A percentile compares a stretch with the other conserved stretches of the same genome.
Evolutionary conservation across 1,284 basidiomycete species (phyloP).

Genomic region (Bondarzewia mesenterica): DNA sequence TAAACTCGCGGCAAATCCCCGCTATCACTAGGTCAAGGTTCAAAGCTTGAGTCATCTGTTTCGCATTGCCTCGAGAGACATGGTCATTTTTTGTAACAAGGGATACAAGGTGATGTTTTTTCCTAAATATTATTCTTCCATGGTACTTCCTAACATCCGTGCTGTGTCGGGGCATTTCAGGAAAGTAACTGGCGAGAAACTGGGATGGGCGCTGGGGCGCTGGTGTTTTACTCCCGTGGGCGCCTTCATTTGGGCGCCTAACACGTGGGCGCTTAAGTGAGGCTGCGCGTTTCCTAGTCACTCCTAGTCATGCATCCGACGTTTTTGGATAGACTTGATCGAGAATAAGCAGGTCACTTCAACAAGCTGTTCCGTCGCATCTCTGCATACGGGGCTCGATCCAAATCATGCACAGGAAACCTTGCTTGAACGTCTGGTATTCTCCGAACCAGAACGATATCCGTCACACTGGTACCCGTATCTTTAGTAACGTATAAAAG

Average conservation of each 20-base stretch:
- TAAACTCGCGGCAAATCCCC: no score
- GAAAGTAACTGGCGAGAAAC: neutral
- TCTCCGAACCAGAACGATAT: neutral
- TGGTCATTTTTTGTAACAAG: no score
- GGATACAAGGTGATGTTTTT: no score
- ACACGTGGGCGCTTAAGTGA: neutral
- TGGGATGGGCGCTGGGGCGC: neutral
- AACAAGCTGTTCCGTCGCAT: constrained; percentile 1
- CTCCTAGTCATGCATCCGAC: neutral
- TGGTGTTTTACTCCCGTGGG: neutral
- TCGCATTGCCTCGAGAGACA: no score
- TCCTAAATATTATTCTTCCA: neutral
- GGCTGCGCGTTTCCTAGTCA: constrained; percentile 4
- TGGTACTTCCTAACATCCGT: neutral
- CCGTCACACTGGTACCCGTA: no score
- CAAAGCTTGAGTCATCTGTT: no score
- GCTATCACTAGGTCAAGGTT: neutral
- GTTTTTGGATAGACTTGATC: neutral
- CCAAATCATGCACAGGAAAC: constrained; percentile 1
- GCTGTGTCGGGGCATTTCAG: neutral
- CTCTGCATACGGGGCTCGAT: neutral
- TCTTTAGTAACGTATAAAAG: no score
- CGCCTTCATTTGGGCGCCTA: neutral
- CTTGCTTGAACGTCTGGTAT: neutral
- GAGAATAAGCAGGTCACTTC: neutral